These are phyloP conservation scores for Fusarium nurragi DNA, from an alignment of 2,329 filamentous ascomycete species.

Conservation along the genomic window DNA sequence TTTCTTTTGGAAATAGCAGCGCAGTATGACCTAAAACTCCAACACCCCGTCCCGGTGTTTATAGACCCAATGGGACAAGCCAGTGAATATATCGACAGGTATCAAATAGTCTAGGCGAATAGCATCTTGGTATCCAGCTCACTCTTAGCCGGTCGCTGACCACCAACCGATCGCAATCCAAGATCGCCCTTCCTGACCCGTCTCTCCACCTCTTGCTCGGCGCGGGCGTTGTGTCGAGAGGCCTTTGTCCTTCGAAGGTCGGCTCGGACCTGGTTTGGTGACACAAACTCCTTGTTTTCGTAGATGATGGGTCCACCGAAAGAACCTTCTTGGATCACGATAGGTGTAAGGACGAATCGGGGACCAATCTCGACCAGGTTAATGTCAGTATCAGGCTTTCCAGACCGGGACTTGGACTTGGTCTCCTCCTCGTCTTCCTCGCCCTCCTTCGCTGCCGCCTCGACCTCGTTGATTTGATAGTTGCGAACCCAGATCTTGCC, in stretches of 20 bases:
- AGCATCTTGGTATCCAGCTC: slow-evolving; percentile 80
- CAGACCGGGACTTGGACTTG: slow-evolving; percentile 48
- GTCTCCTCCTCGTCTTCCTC: slow-evolving; percentile 59
- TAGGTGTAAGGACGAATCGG: slow-evolving; percentile 90
- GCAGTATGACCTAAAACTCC: slow-evolving; percentile 43
- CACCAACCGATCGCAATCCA: slow-evolving; percentile 75
- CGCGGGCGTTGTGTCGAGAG: slow-evolving; percentile 77
- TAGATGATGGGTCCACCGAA: slow-evolving; percentile 98
- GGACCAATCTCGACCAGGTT: slow-evolving; percentile 93
- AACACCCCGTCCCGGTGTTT: slow-evolving; percentile 38
- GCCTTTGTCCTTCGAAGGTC: slow-evolving; percentile 83
- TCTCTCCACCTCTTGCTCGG: slow-evolving; percentile 77
- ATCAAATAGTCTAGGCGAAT: slow-evolving; percentile 67
- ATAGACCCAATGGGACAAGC: slow-evolving; percentile 38
- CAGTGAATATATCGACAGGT: slow-evolving; percentile 41
- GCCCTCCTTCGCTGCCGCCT: slow-evolving; percentile 59
- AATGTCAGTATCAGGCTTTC: slow-evolving; percentile 73
- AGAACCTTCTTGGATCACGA: slow-evolving; percentile 92
- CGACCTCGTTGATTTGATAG: slow-evolving; percentile 90
- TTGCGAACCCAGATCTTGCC: slow-evolving; percentile 96
- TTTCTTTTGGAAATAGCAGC: slow-evolving; percentile 38
- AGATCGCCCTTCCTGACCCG: slow-evolving; percentile 79
- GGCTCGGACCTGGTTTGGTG: slow-evolving; percentile 90
- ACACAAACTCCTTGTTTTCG: slow-evolving; percentile 97
- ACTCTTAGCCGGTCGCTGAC: slow-evolving; percentile 69